These are phyloP conservation scores for Tetradesmus obliquus DNA, from an alignment of 139 green algal species.

Conservation along the genomic window DNA sequence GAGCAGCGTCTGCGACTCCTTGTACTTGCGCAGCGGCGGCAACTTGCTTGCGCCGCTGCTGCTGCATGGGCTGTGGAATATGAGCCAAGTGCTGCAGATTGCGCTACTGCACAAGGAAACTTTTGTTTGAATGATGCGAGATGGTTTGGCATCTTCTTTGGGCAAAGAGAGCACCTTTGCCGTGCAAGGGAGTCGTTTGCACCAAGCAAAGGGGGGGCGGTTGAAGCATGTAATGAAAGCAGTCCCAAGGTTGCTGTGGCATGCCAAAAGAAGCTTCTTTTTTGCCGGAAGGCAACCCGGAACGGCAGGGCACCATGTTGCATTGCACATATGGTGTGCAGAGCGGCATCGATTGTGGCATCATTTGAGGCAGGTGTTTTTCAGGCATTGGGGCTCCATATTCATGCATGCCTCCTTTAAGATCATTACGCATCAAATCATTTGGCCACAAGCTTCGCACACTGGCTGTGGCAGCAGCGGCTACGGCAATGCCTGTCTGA, in stretches of 20 bases:
- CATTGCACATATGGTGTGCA: too few relatives aligned
- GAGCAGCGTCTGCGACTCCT: constrained; percentile 40
- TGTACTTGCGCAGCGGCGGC: constrained; percentile 58
- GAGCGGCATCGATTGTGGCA: too few relatives aligned
- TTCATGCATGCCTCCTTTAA: too few relatives aligned
- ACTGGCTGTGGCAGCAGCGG: too few relatives aligned
- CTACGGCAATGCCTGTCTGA: too few relatives aligned
- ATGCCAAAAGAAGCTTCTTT: background rate
- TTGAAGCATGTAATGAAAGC: background rate
- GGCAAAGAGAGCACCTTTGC: background rate
- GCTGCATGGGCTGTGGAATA: constrained; percentile 64
- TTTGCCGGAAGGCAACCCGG: background rate
- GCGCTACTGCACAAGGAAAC: constrained; percentile 51
- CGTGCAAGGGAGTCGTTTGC: too few relatives aligned
- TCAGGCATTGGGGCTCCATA: too few relatives aligned
- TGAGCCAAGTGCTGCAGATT: constrained; percentile 54
- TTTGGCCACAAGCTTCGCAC: too few relatives aligned
- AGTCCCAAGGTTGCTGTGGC: background rate
- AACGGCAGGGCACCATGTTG: background rate
- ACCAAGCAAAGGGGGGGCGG: too few relatives aligned
- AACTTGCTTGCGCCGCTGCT: constrained; percentile 53
- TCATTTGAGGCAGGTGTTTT: too few relatives aligned
- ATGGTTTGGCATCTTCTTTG: background rate
- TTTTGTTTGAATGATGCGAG: constrained; percentile 54
- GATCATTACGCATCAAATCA: too few relatives aligned